Percentiles rank a stretch among this genome's conserved stretches.
Evolutionary conservation across 1,284 basidiomycete species (phyloP).

Genomic region (Puccinia triticina): DNA sequence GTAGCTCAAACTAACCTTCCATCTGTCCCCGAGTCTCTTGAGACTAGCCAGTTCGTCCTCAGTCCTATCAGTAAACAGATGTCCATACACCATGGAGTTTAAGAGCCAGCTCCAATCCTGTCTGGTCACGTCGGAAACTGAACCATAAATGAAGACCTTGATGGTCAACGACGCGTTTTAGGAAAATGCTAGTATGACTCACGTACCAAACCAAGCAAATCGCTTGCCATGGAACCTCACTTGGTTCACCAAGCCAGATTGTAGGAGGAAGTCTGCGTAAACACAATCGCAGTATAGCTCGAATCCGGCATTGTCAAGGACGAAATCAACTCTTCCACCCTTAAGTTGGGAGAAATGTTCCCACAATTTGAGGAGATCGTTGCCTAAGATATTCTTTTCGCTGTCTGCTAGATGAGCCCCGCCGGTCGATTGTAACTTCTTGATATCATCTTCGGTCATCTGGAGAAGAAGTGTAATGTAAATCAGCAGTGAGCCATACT

Average conservation of each 20-base stretch:
- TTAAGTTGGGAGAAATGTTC: constrained; percentile 73
- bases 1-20: constrained; percentile 71
- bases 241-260: constrained; percentile 81
- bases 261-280: constrained; percentile 91
- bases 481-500: neutral
- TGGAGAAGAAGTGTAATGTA: constrained; percentile 40
- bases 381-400: constrained; percentile 92
- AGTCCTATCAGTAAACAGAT: constrained; percentile 78
- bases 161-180: neutral
- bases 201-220: constrained; percentile 32
- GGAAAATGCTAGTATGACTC: neutral
- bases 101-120: constrained; percentile 90
- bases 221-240: constrained; percentile 87
- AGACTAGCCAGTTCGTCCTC: constrained; percentile 82
- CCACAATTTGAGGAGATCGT: constrained; percentile 79
- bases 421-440: constrained; percentile 93
- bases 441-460: constrained; percentile 98
- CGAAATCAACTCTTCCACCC: constrained; percentile 81
- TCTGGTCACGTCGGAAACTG: constrained; percentile 83
- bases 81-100: constrained; percentile 82
- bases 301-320: constrained; percentile 84
- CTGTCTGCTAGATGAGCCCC: constrained; percentile 92
- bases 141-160: constrained; percentile 52
- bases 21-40: constrained; percentile 77
- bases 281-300: constrained; percentile 96